Evolutionary conservation across 164 flowering plant species (phyloP), one percentile per base, ranked within the genome.

Genomic region (Buxus sempervirens): DNA sequence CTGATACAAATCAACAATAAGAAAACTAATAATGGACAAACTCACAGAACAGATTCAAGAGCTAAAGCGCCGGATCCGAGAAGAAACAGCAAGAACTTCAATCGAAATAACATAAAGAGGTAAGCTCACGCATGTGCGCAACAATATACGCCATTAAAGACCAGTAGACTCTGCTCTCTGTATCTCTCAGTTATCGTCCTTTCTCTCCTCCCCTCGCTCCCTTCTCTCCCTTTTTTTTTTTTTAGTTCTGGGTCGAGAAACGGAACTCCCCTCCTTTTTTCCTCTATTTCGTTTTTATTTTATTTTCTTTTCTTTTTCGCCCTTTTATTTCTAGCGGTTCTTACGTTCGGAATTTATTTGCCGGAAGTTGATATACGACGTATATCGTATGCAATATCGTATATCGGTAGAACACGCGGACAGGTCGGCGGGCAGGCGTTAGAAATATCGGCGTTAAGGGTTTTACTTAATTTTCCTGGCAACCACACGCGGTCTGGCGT

Each of bases 111-210:
- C 21, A 42, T 28, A 57, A 27, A 48, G n/a, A 41, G 9, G 9
- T 19, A 24, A 51, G 62, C 36, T 28, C 24, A 2, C n/a, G 22
- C 25, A 49, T 23, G 36, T 57, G 77, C 62, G 63, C 80, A 81
- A 77, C 86, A 58, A 76, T 51, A 77, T 42, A 69, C 68, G 45
- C 57, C 74, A 62, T 66, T 64, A 67, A 70, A 60, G 65, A 55
- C 25, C 42, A 19, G 22, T 15, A 23, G 20, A 36, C 36, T 14
- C 26, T 28, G 45, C 41, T 58, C 65, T 70, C 62, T 63, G 59
- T 67, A 27, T 70, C 59, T 59, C 58, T 61, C n/a, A 13, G 32
- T 27, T 65, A 26, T 55, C 57, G 51, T 32, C 54, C 42, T 69
- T 67, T 67, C 58, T 25, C 42, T 48, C 23, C 48, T 38, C n/a